Conservation (phyloP, 192 early-diverging fungal species). For the Phycomyces nitens region DNA sequence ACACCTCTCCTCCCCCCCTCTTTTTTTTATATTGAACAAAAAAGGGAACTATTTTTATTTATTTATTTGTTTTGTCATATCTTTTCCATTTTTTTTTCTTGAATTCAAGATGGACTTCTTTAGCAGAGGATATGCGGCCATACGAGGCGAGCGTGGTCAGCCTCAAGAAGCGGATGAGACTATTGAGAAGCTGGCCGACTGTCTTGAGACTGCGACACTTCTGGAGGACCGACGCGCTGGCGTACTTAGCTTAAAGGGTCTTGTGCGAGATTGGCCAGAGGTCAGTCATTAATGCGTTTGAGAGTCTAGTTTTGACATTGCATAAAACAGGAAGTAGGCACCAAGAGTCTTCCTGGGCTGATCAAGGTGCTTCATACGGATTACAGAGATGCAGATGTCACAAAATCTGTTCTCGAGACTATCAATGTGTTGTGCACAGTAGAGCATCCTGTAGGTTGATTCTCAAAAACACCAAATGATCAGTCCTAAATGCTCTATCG, state of each 20-base stretch:
- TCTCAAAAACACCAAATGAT: too few relatives aligned
- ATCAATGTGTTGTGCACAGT: slow-evolving; percentile 70
- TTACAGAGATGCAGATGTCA: slow-evolving; percentile 79
- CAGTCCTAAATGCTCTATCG: too few relatives aligned
- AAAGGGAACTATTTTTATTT: neutral
- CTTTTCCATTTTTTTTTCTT: slow-evolving; percentile 6
- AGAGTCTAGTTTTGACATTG: too few relatives aligned
- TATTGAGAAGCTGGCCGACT: slow-evolving; percentile 79
- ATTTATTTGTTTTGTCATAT: neutral
- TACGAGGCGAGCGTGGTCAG: slow-evolving; percentile 61
- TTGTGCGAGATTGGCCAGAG: slow-evolving; percentile 78
- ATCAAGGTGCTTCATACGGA: slow-evolving; percentile 75
- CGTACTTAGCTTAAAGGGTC: slow-evolving; percentile 80
- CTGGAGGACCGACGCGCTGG: slow-evolving; percentile 89
- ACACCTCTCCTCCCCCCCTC: too few relatives aligned
- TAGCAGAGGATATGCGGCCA: slow-evolving; percentile 56
- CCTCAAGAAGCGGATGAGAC: slow-evolving; percentile 68
- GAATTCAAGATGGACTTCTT: slow-evolving; percentile 56
- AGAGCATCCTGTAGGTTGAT: slow-evolving; percentile 16
- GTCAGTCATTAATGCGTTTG: slow-evolving; percentile 29
- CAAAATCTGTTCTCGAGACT: slow-evolving; percentile 86
- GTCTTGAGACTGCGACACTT: slow-evolving; percentile 77
- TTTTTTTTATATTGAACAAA: neutral
- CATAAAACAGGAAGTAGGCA: slow-evolving; percentile 73
- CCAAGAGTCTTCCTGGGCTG: slow-evolving; percentile 69